Percentiles rank a stretch among this genome's conserved stretches.
Conservation (phyloP, 805 yeast genomes). For the Metschnikowia matae region DNA sequence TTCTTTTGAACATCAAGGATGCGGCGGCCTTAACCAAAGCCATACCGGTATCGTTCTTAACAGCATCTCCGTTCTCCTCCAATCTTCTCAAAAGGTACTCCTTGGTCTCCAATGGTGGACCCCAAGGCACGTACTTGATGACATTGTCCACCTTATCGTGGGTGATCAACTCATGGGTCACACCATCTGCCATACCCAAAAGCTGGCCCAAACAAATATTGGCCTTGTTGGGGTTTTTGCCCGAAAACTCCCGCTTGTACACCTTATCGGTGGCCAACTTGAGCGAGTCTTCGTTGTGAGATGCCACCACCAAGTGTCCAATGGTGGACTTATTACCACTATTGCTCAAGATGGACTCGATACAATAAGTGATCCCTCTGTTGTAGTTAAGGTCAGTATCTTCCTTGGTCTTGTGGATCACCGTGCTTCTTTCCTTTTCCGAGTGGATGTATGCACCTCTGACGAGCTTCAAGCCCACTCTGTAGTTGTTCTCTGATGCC, state of each 20-base stretch:
- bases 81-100: slow-evolving; percentile 84
- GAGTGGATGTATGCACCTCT: slow-evolving; percentile 95
- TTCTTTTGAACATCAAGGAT: slow-evolving; percentile 5
- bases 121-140: slow-evolving; percentile 96
- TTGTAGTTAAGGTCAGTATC: slow-evolving; percentile 81
- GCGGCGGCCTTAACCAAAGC: slow-evolving; percentile 58
- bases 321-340: slow-evolving; percentile 45
- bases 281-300: slow-evolving; percentile 83
- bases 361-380: slow-evolving; percentile 58
- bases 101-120: slow-evolving; percentile 91
- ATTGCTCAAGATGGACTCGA: slow-evolving; percentile 52
- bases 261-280: slow-evolving; percentile 61
- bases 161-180: slow-evolving; percentile 68
- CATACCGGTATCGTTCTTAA: slow-evolving; percentile 77
- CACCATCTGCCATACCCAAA: slow-evolving; percentile 92
- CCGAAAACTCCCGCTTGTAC: slow-evolving; percentile 15
- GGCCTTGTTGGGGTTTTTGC: slow-evolving; percentile 29
- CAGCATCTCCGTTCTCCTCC: slow-evolving; percentile 96
- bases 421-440: slow-evolving; percentile 62
- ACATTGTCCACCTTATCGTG: slow-evolving; percentile 66
- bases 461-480: slow-evolving; percentile 82
- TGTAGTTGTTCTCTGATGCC: slow-evolving; percentile 60
- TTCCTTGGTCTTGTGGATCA: slow-evolving; percentile 70
- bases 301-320: slow-evolving; percentile 84
- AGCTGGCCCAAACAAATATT: slow-evolving; percentile 86